Evolutionary conservation across 306 rosid species (phyloP), one percentile per base, ranked within the genome.

Genomic region (Alnus rubra): DNA sequence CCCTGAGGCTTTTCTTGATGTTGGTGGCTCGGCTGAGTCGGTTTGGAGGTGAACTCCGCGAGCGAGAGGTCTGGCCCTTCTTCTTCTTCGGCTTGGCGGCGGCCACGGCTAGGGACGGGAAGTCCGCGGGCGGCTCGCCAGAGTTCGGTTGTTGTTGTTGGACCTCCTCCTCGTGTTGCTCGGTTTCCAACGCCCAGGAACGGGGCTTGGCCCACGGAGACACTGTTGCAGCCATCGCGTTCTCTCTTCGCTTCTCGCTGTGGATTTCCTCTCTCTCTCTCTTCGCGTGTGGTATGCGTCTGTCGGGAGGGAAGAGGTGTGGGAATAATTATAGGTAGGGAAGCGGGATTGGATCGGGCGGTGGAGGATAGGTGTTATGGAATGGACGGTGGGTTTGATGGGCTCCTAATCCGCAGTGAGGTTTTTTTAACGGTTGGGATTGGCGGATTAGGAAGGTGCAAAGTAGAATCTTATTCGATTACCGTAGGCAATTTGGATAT

Each of bases 151-250:
- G 81, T 30, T 90, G 89, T 50, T 88, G 89, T 33, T 87, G 92
- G 58, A 94, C 93, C 51, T 92, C 91, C 2, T 80, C 93, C 48
- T 94, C 98, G 58, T 94, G 84, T 77, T 87, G 87, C 56, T 94
- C 97, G 5, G 97, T 62, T 23, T 90, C 98, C 6, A 94, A 85
- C 9, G 98, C 98, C 98, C 98, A 94, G 2, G 97, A 97, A n/a
- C 97, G 95, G 11, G 98, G 97, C 68, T 92, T 94, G 12, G 91
- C 80, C 98, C 98, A 94, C 1, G 93, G 88, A 86, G 97, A 88
- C 60, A 86, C 85, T 3, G 97, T 89, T 75, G 98, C 97, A 88
- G 98, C 97, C 98, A 94, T 94, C 55, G 67, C 82, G 49, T 56
- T 31, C 6, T 78, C 51, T 63, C 39, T 47, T 48, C 78, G 9